Evolutionary conservation across 345 rosid species (phyloP), one percentile per base, ranked within the genome.

Genomic region (Abelmoschus esculentus): DNA sequence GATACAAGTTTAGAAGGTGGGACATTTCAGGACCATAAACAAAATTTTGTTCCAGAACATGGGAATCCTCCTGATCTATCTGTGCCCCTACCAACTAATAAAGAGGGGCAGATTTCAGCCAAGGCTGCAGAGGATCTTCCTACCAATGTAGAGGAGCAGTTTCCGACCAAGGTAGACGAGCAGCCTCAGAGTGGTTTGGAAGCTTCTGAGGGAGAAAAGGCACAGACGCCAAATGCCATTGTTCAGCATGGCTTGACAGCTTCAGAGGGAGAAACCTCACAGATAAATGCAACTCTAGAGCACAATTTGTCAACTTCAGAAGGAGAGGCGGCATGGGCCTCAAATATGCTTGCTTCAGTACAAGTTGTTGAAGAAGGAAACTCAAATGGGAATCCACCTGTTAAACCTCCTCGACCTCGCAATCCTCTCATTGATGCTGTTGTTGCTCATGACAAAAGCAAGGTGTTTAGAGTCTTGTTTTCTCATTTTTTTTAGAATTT

Each of bases 381-480:
- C 72, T 67, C 72, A 72, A 88, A 84, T 78, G 89, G 86, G 57
- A 80, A 78, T 72, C 75, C 81, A 42, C 38, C 36, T 14, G 63
- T 76, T 74, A 87, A 80, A 78, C 75, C 81, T 74, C 97, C 96
- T 68, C 89, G 93, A 52, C 99, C 96, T 31, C 83, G 92, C 64
- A 90, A 82, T 84, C 97, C 96, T 73, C 93, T 95, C 50, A 86
- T 91, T 46, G 98, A 95, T 82, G 93, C 86, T 40, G 90, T 91
- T 80, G 95, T 86, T 72, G 98, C 98, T 42, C 95, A 81, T 75
- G 97, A 86, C 78, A 90, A 87, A 86, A 91, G 96, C 90, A 95
- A 79, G 96, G 99, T 95, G 80, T 73, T n/a, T 52, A 15, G 81
- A 46, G 28, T 64, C 68, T 75, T 68, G 57, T 66, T 17, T 36